Evolutionary conservation across 495 filamentous ascomycete genomes (phyloP).

Genomic region (Trichocladium uniseriatum): DNA sequence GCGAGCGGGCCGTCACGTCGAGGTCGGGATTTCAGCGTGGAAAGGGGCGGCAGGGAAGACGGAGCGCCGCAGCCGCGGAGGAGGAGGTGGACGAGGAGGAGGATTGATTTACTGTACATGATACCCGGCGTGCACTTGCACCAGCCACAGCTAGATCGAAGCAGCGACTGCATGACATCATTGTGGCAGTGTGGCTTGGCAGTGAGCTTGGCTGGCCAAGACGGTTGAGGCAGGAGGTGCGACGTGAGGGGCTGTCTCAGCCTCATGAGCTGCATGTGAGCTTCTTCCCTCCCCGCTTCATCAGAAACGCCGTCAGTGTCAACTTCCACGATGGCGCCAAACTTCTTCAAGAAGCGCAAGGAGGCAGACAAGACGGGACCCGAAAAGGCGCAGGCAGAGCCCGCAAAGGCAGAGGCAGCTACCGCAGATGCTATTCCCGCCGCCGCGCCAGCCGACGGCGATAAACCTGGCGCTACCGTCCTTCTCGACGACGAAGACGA

Average conservation of each 20-base stretch:
- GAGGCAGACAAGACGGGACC: slow-evolving; percentile 14
- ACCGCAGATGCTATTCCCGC: background rate
- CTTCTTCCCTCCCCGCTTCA: background rate
- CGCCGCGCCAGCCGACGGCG: background rate
- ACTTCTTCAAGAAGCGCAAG: slow-evolving; percentile 22
- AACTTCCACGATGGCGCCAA: background rate
- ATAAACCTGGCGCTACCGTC: slow-evolving; percentile 8
- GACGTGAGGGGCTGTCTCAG: background rate
- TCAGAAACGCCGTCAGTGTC: background rate
- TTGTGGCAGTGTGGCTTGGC: slow-evolving; percentile 13
- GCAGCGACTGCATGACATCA: slow-evolving; percentile 11
- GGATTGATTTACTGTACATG: background rate
- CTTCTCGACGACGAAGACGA: slow-evolving; percentile 37
- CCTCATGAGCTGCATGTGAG: background rate
- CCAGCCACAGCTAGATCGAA: background rate
- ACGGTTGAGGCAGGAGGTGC: slow-evolving; percentile 14
- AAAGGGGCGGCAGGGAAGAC: slow-evolving; percentile 20
- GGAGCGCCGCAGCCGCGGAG: slow-evolving; percentile 21
- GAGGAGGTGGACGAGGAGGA: slow-evolving; percentile 21
- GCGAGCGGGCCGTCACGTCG: slow-evolving; percentile 60
- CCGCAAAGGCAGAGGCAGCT: slow-evolving; percentile 12
- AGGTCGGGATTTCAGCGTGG: slow-evolving; percentile 38
- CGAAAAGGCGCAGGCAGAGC: slow-evolving; percentile 10
- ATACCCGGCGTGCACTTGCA: slow-evolving; percentile 10
- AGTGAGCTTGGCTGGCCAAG: slow-evolving; percentile 16